These are phyloP conservation scores for Castanea crenata DNA, from an alignment of 306 rosid genomes.

Conservation along the genomic window DNA sequence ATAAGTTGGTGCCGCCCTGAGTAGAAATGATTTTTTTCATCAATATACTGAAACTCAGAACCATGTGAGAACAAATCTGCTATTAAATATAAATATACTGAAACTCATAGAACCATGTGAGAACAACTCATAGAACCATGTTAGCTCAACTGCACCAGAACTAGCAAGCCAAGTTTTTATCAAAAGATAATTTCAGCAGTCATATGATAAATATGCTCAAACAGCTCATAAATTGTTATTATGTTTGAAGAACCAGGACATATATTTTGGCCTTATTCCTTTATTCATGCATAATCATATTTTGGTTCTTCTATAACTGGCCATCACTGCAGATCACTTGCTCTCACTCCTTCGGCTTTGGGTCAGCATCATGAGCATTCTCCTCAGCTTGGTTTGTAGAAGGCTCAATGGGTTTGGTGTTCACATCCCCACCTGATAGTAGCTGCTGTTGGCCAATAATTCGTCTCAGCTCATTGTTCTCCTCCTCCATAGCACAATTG, in stretches of 20 bases:
- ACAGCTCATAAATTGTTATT: background rate
- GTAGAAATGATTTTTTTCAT: background rate
- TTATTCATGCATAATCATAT: background rate
- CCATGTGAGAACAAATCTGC: background rate
- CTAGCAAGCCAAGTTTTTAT: background rate
- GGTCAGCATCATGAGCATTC: background rate
- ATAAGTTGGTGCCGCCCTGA: too few relatives aligned
- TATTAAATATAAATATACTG: background rate
- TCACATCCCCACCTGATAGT: background rate
- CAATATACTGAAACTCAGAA: background rate
- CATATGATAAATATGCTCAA: background rate
- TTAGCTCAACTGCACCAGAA: background rate
- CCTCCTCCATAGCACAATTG: too few relatives aligned
- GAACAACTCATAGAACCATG: too few relatives aligned
- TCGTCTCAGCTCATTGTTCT: too few relatives aligned
- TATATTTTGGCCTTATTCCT: background rate
- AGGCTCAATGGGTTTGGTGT: background rate
- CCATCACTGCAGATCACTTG: background rate
- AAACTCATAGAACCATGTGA: background rate
- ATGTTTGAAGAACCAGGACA: background rate
- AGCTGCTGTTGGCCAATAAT: background rate
- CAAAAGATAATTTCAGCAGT: background rate
- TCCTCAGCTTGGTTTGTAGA: background rate
- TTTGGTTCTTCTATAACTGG: background rate
- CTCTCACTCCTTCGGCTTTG: background rate